Conservation (phyloP, 139 green algal species). For the Micromonas pusilla region DNA sequence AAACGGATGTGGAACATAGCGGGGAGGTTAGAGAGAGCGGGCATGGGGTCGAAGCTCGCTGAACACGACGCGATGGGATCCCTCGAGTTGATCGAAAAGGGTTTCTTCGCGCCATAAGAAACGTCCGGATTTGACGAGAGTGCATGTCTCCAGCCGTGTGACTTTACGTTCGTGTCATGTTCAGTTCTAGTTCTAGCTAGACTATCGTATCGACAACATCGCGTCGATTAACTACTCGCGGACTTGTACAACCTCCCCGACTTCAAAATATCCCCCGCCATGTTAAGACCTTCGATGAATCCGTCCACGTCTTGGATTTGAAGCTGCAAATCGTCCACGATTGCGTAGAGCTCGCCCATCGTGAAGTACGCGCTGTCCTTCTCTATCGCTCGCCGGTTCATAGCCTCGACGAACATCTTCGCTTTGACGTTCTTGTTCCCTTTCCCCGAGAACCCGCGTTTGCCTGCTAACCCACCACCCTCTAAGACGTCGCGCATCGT, state of each 20-base stretch:
- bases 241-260: constrained; percentile 11
- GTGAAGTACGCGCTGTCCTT: constrained; percentile 8
- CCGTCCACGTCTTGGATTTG: constrained; percentile 6
- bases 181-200: no score
- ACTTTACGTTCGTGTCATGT: no score
- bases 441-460: background rate
- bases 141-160: no score
- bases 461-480: background rate
- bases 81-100: background rate
- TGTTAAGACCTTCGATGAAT: constrained; percentile 19
- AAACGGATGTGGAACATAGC: background rate
- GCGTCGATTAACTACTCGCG: background rate
- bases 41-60: background rate
- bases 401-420: constrained; percentile 21
- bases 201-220: no score
- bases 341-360: constrained; percentile 5
- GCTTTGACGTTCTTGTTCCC: background rate
- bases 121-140: no score
- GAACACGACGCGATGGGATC: background rate
- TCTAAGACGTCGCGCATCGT: background rate
- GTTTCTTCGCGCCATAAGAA: no score
- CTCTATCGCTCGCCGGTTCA: background rate
- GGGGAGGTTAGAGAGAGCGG: background rate
- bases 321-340: background rate
- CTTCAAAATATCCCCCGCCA: constrained; percentile 18